These are phyloP conservation scores for Exserohilum rostratum DNA, from an alignment of 2,329 filamentous ascomycete genomes.

Conservation along the genomic window DNA sequence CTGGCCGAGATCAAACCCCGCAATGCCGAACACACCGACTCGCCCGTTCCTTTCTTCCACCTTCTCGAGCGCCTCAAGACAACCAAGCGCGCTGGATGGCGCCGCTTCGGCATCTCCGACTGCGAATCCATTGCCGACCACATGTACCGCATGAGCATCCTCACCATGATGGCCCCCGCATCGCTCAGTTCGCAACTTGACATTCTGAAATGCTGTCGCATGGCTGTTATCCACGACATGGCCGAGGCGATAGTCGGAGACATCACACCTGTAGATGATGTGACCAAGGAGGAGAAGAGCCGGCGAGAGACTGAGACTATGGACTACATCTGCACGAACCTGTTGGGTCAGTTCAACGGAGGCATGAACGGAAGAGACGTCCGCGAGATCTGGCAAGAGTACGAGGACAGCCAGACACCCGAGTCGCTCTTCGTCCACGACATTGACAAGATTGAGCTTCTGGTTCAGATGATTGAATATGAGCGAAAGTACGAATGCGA, in stretches of 20 bases:
- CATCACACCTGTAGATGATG: constrained; percentile 89
- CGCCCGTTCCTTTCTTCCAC: constrained; percentile 92
- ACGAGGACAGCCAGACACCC: constrained; percentile 82
- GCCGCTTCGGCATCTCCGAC: constrained; percentile 75
- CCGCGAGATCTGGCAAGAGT: constrained; percentile 87
- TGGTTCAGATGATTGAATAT: constrained; percentile 96
- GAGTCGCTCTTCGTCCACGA: constrained; percentile 94
- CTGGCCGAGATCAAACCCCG: constrained; percentile 67
- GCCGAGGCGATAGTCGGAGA: constrained; percentile 93
- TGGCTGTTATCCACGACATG: constrained; percentile 98
- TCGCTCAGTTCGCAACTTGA: constrained; percentile 74
- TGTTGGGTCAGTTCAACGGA: constrained; percentile 78
- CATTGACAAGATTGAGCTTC: constrained; percentile 93
- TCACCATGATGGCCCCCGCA: constrained; percentile 88
- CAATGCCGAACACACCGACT: constrained; percentile 66
- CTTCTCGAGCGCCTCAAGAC: constrained; percentile 93
- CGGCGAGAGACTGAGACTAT: constrained; percentile 87
- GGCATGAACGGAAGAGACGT: constrained; percentile 73
- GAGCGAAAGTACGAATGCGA: constrained; percentile 72
- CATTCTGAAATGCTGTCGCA: constrained; percentile 83
- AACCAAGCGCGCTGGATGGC: constrained; percentile 94
- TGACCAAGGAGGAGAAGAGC: constrained; percentile 86
- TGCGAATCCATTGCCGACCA: constrained; percentile 96
- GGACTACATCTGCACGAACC: constrained; percentile 78
- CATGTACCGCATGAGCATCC: constrained; percentile 99